Evolutionary conservation across 2,329 filamentous ascomycete species (phyloP).

Genomic region (Curvularia lunata): DNA sequence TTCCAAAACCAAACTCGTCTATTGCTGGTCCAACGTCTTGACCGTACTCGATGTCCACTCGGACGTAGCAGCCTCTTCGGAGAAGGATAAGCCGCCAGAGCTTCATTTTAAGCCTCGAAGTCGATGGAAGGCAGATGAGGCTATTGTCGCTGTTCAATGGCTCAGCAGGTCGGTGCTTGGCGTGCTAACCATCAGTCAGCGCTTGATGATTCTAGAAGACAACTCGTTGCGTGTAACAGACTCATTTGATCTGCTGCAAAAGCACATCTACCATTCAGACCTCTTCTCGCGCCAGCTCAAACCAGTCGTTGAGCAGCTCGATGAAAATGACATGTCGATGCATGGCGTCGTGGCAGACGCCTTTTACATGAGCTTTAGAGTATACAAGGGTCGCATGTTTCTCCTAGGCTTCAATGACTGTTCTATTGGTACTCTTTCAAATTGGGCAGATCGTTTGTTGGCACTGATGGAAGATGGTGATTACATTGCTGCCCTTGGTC

Average conservation of each 20-base stretch:
- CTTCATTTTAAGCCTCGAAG: conserved; percentile 83
- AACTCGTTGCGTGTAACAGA: conserved; percentile 85
- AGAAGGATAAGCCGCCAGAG: conserved; percentile 77
- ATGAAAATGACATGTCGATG: conserved; percentile 86
- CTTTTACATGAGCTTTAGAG: conserved; percentile 96
- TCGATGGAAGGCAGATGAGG: conserved; percentile 91
- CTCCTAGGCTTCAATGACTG: conserved; percentile 92
- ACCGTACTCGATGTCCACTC: conserved; percentile 87
- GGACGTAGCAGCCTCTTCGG: conserved; percentile 59
- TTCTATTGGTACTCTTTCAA: conserved; percentile 88
- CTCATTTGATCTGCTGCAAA: conserved; percentile 87
- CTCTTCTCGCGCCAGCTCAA: conserved; percentile 88
- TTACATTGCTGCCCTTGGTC: conserved; percentile 86
- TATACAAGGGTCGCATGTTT: conserved; percentile 93
- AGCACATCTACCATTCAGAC: conserved; percentile 90
- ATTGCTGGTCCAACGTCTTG: conserved; percentile 98
- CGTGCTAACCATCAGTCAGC: conserved; percentile 91
- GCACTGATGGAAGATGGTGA: conserved; percentile 97
- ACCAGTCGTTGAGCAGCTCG: conserved; percentile 81
- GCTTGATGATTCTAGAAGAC: conserved; percentile 91
- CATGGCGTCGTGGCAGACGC: conserved; percentile 96
- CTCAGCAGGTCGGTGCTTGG: conserved; percentile 90
- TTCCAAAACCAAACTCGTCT: conserved; percentile 86
- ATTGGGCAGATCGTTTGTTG: conserved; percentile 93
- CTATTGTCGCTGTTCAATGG: conserved; percentile 97